These are phyloP conservation scores for Nitzschia inconspicua DNA, from an alignment of 108 stramenopile species.

Conservation along the genomic window DNA sequence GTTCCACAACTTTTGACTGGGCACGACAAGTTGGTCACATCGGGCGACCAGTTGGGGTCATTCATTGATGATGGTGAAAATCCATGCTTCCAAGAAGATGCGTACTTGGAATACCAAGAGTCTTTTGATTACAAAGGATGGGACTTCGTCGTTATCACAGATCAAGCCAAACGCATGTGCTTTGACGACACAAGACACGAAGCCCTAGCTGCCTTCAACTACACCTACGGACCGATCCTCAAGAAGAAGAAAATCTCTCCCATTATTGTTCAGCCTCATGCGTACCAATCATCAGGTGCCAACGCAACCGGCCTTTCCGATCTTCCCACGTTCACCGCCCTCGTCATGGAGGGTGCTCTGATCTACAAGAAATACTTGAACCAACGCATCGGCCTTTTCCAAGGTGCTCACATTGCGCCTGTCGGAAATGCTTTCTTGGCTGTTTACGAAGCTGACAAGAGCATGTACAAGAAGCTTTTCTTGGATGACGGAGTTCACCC, in stretches of 20 bases:
- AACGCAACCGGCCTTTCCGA: slow-evolving; percentile 46
- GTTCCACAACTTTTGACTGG: slow-evolving; percentile 49
- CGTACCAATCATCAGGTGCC: slow-evolving; percentile 23
- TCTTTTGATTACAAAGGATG: slow-evolving; percentile 3
- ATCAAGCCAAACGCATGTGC: slow-evolving; percentile 46
- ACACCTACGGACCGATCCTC: slow-evolving; percentile 24
- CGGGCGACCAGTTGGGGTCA: slow-evolving; percentile 26
- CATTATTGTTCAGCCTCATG: slow-evolving; percentile 31
- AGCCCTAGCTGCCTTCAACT: slow-evolving; percentile 30
- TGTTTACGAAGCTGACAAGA: slow-evolving; percentile 35
- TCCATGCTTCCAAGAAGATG: slow-evolving; percentile 44
- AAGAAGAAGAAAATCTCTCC: neutral
- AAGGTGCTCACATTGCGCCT: slow-evolving; percentile 36
- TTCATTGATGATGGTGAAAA: slow-evolving; percentile 45
- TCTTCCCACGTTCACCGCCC: slow-evolving; percentile 40
- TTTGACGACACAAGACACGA: slow-evolving; percentile 28
- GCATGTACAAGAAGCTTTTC: slow-evolving; percentile 42
- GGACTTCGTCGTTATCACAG: slow-evolving; percentile 52
- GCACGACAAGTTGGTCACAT: slow-evolving; percentile 20
- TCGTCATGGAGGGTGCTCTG: slow-evolving; percentile 41
- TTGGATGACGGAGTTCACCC: slow-evolving; percentile 51
- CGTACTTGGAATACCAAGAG: slow-evolving; percentile 28
- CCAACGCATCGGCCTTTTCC: slow-evolving; percentile 14
- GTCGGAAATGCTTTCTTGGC: slow-evolving; percentile 52
- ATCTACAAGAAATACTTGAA: slow-evolving; percentile 33